A percentile compares a stretch with the other conserved stretches of the same genome.
These are phyloP conservation scores for Copromyces sp. DNA, from an alignment of 495 filamentous ascomycete genomes.

Conservation along the genomic window DNA sequence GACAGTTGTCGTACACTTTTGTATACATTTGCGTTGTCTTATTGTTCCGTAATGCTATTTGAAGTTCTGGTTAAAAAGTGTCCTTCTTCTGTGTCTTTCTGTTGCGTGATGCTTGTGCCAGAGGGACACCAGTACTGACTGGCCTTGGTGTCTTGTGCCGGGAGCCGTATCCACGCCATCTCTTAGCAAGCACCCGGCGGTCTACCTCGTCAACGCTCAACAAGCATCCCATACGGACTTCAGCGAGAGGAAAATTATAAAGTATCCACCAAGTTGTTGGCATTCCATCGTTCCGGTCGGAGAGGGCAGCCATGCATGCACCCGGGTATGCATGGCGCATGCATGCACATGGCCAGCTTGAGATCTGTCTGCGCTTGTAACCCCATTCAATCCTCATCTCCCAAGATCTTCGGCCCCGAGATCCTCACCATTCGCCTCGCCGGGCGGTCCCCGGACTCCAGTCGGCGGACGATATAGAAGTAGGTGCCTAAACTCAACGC, in stretches of 20 bases:
- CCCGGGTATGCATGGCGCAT: too few relatives aligned
- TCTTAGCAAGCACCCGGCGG: neutral
- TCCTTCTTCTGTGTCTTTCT: neutral
- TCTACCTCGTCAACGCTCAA: neutral
- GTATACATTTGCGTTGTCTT: neutral
- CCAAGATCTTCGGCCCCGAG: too few relatives aligned
- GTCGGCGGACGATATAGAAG: too few relatives aligned
- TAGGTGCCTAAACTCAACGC: too few relatives aligned
- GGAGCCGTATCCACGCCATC: neutral
- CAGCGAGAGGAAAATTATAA: neutral
- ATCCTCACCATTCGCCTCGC: too few relatives aligned
- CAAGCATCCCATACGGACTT: neutral
- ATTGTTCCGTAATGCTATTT: neutral
- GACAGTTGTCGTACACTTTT: neutral
- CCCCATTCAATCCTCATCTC: too few relatives aligned
- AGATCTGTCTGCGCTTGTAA: too few relatives aligned
- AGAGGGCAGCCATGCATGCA: too few relatives aligned
- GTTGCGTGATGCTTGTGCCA: neutral
- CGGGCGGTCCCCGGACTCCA: too few relatives aligned
- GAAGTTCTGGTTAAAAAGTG: neutral
- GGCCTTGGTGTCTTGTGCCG: neutral
- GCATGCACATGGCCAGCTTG: too few relatives aligned
- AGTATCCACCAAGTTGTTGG: neutral
- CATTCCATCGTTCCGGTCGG: too few relatives aligned
- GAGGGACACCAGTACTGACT: neutral